Conservation (phyloP, 2,329 filamentous ascomycete species). For the Amphichorda felina region DNA sequence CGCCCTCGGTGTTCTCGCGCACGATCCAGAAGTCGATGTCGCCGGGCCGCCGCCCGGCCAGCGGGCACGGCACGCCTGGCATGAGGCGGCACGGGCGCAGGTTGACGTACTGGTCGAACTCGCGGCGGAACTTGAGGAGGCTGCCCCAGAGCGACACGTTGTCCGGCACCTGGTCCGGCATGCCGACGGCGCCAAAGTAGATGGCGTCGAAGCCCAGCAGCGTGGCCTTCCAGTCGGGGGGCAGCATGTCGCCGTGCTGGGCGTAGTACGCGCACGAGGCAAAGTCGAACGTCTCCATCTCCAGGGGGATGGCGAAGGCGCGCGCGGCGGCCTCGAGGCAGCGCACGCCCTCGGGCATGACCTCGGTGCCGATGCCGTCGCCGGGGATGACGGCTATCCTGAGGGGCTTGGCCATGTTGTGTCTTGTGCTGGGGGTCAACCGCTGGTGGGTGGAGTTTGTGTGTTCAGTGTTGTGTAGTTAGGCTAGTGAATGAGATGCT, state of each 20-base stretch:
- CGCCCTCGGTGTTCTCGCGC: slow-evolving; percentile 56
- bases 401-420: slow-evolving; percentile 23
- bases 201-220: slow-evolving; percentile 52
- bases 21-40: slow-evolving; percentile 58
- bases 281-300: slow-evolving; percentile 53
- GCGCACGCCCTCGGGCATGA: slow-evolving; percentile 49
- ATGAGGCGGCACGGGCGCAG: slow-evolving; percentile 52
- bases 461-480: neutral
- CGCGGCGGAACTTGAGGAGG: slow-evolving; percentile 54
- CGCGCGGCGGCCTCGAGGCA: slow-evolving; percentile 41
- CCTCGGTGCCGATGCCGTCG: slow-evolving; percentile 59
- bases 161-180: slow-evolving; percentile 43
- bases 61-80: slow-evolving; percentile 45
- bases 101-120: slow-evolving; percentile 59
- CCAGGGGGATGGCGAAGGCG: slow-evolving; percentile 37
- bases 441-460: neutral
- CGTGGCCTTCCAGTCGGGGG: slow-evolving; percentile 33
- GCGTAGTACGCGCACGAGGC: slow-evolving; percentile 49
- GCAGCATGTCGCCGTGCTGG: slow-evolving; percentile 29
- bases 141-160: slow-evolving; percentile 57
- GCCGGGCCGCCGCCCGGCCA: slow-evolving; percentile 37
- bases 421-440: neutral
- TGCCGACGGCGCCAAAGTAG: slow-evolving; percentile 55
- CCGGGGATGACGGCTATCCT: slow-evolving; percentile 53
- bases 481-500: neutral